Conservation (phyloP, 163 green algal species). For the Scenedesmus sp. region DNA sequence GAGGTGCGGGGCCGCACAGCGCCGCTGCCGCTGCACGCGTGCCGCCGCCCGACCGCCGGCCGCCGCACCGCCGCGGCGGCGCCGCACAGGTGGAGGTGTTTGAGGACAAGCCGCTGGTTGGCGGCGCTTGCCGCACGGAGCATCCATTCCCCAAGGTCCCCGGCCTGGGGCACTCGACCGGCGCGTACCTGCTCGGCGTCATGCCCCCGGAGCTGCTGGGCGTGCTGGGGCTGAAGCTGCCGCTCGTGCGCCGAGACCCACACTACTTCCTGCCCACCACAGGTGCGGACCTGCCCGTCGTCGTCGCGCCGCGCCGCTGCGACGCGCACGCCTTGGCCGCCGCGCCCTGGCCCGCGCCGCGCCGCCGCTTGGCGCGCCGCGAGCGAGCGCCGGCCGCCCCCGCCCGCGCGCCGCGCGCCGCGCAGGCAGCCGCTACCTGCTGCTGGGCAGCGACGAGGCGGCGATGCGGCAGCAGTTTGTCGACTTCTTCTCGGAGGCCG, state of each 20-base stretch:
- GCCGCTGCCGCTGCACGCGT: no score
- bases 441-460: constrained; percentile 61
- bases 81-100: constrained; percentile 56
- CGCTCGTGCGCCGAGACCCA: constrained; percentile 59
- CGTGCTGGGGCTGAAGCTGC: constrained; percentile 58
- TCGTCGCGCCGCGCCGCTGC: no score
- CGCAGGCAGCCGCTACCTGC: constrained; percentile 59
- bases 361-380: no score
- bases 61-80: no score
- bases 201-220: constrained; percentile 71
- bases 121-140: constrained; percentile 70
- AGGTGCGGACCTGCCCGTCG: constrained; percentile 8
- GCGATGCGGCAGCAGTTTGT: constrained; percentile 59
- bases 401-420: no score
- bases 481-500: constrained; percentile 65
- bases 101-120: constrained; percentile 60
- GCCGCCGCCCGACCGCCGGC: no score
- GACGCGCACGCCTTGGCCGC: no score
- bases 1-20: neutral
- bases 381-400: no score
- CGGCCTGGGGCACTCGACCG: constrained; percentile 62
- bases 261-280: constrained; percentile 77
- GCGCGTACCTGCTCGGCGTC: constrained; percentile 69
- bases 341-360: no score
- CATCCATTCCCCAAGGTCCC: constrained; percentile 67